Evolutionary conservation across 768 basidiomycete species (phyloP).

Genomic region (Arthromyces matolae): DNA sequence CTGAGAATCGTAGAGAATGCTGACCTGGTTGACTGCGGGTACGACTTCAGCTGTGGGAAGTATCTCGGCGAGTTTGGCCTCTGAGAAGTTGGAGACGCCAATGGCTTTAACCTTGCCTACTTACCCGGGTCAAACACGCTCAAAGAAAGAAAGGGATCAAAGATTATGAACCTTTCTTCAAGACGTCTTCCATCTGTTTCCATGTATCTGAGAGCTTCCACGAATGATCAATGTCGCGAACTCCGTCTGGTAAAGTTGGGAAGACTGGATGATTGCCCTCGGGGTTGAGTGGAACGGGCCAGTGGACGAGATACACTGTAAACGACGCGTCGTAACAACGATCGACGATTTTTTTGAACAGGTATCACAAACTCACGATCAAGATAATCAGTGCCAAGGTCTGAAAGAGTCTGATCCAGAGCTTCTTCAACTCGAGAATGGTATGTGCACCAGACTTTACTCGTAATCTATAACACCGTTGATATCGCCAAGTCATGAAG

Average conservation of each 20-base stretch:
- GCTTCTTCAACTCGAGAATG: slow-evolving; percentile 70
- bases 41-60: slow-evolving; percentile 61
- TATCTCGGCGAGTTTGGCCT: slow-evolving; percentile 65
- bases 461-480: slow-evolving; percentile 51
- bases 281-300: slow-evolving; percentile 75
- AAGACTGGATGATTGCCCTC: slow-evolving; percentile 60
- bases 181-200: slow-evolving; percentile 76
- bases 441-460: slow-evolving; percentile 66
- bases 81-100: slow-evolving; percentile 76
- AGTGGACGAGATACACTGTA: slow-evolving; percentile 68
- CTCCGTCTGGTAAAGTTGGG: slow-evolving; percentile 58
- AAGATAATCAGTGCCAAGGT: slow-evolving; percentile 82
- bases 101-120: slow-evolving; percentile 63
- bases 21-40: slow-evolving; percentile 72
- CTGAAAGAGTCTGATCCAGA: slow-evolving; percentile 70
- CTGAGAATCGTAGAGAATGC: slow-evolving; percentile 1
- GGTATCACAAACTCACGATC: slow-evolving; percentile 46
- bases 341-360: too few relatives aligned
- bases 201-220: slow-evolving; percentile 75
- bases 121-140: slow-evolving; percentile 7
- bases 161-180: slow-evolving; percentile 49
- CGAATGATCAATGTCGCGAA: slow-evolving; percentile 61
- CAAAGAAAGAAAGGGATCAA: slow-evolving; percentile 2
- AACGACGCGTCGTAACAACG: slow-evolving; percentile 4
- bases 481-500: neutral